These are phyloP conservation scores for Globisporangium camurandrum DNA, from an alignment of 352 stramenopile species.

Conservation along the genomic window DNA sequence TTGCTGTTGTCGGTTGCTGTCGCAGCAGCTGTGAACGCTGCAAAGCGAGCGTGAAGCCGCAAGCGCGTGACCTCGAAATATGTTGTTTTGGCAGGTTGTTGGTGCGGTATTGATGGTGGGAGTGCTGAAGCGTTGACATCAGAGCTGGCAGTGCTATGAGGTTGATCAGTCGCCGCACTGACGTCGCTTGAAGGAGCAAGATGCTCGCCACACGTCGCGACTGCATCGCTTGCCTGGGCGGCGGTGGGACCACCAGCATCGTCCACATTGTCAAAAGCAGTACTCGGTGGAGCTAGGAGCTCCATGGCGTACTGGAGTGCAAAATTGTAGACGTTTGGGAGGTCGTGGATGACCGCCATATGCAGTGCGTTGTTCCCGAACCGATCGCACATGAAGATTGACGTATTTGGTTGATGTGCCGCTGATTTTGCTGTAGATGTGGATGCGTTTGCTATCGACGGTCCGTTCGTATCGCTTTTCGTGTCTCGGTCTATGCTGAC, in stretches of 20 bases:
- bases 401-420: constrained; percentile 13
- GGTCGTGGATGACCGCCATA: constrained; percentile 46
- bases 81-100: too few species aligned
- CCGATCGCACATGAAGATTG: constrained; percentile 46
- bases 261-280: too few species aligned
- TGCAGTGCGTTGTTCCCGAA: constrained; percentile 61
- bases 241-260: neutral
- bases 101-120: too few species aligned
- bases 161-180: neutral
- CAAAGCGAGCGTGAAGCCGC: neutral
- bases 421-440: too few species aligned
- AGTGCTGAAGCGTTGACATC: too few species aligned
- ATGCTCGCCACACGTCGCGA: constrained; percentile 1
- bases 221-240: neutral
- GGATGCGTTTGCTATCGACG: neutral
- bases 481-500: too few species aligned
- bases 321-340: constrained; percentile 52
- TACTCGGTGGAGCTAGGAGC: constrained; percentile 13
- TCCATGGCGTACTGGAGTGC: constrained; percentile 39
- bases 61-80: neutral
- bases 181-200: too few species aligned
- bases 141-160: neutral
- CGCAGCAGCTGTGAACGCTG: neutral
- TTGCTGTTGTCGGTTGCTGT: neutral
- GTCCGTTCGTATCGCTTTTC: neutral